Percentiles rank a stretch among this genome's conserved stretches.
Evolutionary conservation across 345 rosid species (phyloP).

Genomic region (Punica granatum): DNA sequence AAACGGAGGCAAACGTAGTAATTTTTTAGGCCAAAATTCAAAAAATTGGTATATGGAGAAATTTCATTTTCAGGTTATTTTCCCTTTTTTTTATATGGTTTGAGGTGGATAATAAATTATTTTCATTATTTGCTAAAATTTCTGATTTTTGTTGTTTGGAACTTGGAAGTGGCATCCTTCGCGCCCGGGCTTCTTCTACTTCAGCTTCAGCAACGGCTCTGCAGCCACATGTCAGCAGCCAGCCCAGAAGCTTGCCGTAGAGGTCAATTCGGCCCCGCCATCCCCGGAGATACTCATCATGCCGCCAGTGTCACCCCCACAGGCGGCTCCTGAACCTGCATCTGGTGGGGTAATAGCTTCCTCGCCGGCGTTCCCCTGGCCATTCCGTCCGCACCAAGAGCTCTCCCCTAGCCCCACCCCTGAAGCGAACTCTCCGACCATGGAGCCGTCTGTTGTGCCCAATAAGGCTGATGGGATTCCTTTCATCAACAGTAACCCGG

Average conservation of each 20-base stretch:
- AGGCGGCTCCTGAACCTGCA: constrained; percentile 38
- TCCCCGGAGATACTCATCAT: constrained; percentile 20
- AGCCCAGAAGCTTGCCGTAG: constrained; percentile 51
- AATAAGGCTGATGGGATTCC: constrained; percentile 65
- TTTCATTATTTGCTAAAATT: neutral
- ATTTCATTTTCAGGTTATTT: too few species aligned
- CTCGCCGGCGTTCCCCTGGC: constrained; percentile 80
- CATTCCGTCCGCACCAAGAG: constrained; percentile 57
- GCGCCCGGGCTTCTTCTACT: constrained; percentile 82
- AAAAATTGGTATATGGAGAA: too few species aligned
- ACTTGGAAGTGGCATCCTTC: constrained; percentile 80
- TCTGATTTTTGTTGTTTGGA: neutral
- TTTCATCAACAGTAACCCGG: constrained; percentile 87
- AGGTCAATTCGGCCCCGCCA: constrained; percentile 27
- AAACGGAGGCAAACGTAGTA: too few species aligned
- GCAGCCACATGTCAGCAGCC: constrained; percentile 38
- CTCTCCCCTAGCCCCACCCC: constrained; percentile 64
- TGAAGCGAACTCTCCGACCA: constrained; percentile 27
- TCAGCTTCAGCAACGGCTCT: constrained; percentile 68
- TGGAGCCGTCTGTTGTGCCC: constrained; percentile 36
- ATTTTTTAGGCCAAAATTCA: too few species aligned
- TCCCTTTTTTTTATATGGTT: too few species aligned
- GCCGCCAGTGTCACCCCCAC: constrained; percentile 19
- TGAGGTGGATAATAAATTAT: too few species aligned
- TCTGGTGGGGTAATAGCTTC: constrained; percentile 60